Percentiles rank a stretch among this genome's conserved stretches.
phyloP scores from a whole-genome alignment of 225 moss, liverwort and hornwort species.

The Ulota crispa region DNA sequence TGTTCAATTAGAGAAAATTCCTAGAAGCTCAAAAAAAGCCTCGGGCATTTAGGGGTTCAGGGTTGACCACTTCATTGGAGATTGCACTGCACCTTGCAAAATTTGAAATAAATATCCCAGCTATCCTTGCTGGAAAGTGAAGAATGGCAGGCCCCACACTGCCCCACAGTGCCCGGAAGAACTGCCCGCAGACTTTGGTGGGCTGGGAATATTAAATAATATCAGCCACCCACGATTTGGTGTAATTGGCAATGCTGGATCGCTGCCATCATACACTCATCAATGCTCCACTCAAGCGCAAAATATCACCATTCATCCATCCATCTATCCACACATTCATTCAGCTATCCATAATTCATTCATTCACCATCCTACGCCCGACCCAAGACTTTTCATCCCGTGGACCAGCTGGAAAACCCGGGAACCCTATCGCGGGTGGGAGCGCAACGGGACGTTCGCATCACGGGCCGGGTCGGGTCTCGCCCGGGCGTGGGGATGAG shows the following conservation, averaged over 20 bases:
- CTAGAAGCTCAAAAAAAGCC: too few species aligned
- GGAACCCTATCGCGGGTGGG: constrained; percentile 23
- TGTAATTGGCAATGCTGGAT: constrained; percentile 28
- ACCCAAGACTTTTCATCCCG: background rate
- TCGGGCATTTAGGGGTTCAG: too few species aligned
- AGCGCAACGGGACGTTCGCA: background rate
- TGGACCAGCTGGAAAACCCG: background rate
- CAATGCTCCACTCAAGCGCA: background rate
- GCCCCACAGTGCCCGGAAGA: too few species aligned
- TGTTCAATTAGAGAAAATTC: too few species aligned
- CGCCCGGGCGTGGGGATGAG: constrained; percentile 9
- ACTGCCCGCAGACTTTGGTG: background rate
- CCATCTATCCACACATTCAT: background rate
- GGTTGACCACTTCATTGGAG: too few species aligned
- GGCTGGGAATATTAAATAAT: background rate
- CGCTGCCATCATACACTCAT: constrained; percentile 32
- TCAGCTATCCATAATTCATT: background rate
- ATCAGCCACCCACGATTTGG: background rate
- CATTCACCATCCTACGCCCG: background rate
- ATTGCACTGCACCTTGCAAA: too few species aligned
- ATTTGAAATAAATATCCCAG: too few species aligned
- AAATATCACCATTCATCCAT: too few species aligned
- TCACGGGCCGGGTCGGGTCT: constrained; percentile 23
- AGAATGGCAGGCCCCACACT: background rate
- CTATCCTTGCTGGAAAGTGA: background rate